These are phyloP conservation scores for Sarocladium oryzae DNA, from an alignment of 2,329 filamentous ascomycete genomes.

Conservation along the genomic window DNA sequence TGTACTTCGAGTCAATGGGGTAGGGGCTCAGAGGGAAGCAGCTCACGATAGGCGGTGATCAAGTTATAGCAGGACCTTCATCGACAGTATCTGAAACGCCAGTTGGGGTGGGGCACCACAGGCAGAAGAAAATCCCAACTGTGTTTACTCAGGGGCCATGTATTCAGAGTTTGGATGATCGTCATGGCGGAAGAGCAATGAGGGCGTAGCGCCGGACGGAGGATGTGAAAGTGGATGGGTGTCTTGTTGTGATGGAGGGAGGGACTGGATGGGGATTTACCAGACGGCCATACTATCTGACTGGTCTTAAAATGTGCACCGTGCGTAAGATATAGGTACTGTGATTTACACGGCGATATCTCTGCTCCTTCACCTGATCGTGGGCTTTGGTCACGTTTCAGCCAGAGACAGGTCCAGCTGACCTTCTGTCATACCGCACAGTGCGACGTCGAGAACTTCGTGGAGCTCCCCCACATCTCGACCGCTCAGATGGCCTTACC, in stretches of 20 bases:
- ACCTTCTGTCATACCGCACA: background rate
- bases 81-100: constrained; percentile 6
- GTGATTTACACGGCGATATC: background rate
- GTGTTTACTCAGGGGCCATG: background rate
- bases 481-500: constrained; percentile 1
- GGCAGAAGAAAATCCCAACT: background rate
- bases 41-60: background rate
- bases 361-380: background rate
- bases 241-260: background rate
- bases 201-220: background rate
- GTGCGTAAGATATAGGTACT: background rate
- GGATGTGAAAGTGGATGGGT: background rate
- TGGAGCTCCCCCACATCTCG: background rate
- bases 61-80: background rate
- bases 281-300: background rate
- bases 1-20: background rate
- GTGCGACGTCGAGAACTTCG: background rate
- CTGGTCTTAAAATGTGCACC: background rate
- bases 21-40: background rate
- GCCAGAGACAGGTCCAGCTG: background rate
- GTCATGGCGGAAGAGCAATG: background rate
- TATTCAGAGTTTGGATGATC: constrained; percentile 7
- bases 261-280: background rate
- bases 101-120: background rate
- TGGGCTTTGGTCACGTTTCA: background rate